Percentiles rank a stretch among this genome's conserved stretches.
Evolutionary conservation across 1,284 basidiomycete species (phyloP).

Genomic region (Anthracocystis panici-leucophaei): DNA sequence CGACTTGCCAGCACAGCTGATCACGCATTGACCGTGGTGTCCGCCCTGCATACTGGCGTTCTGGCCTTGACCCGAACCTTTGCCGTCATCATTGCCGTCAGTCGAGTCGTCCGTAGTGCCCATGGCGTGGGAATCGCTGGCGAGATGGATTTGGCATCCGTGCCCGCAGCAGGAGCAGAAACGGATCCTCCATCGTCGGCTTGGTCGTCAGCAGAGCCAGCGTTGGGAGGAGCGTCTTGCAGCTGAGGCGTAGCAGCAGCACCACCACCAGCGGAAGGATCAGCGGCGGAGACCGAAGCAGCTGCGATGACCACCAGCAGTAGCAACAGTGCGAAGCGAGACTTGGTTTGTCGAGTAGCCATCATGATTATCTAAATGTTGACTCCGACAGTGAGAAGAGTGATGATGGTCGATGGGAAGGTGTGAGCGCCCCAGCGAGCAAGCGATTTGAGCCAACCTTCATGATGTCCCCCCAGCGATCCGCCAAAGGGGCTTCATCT

Average conservation of each 20-base stretch:
- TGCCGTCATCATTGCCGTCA: slow-evolving; percentile 20
- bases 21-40: slow-evolving; percentile 39
- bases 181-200: slow-evolving; percentile 23
- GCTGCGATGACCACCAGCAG: slow-evolving; percentile 14
- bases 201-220: not conserved
- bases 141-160: slow-evolving; percentile 27
- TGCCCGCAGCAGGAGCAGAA: slow-evolving; percentile 26
- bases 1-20: slow-evolving; percentile 30
- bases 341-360: not conserved
- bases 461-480: not conserved
- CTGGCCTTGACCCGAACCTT: not conserved
- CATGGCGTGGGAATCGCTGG: slow-evolving; percentile 14
- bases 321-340: slow-evolving; percentile 7
- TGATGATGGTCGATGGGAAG: slow-evolving; percentile 5
- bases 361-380: not conserved
- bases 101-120: slow-evolving; percentile 28
- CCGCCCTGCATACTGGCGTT: not conserved
- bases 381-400: not conserved
- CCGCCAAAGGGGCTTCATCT: not conserved
- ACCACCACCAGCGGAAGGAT: not conserved
- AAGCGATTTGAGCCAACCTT: too few relatives aligned
- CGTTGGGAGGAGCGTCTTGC: slow-evolving; percentile 5
- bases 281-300: slow-evolving; percentile 7
- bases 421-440: not conserved
- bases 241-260: slow-evolving; percentile 4